Conservation (phyloP, 2,329 filamentous ascomycete genomes). For the Hymenoscyphus infarciens region DNA sequence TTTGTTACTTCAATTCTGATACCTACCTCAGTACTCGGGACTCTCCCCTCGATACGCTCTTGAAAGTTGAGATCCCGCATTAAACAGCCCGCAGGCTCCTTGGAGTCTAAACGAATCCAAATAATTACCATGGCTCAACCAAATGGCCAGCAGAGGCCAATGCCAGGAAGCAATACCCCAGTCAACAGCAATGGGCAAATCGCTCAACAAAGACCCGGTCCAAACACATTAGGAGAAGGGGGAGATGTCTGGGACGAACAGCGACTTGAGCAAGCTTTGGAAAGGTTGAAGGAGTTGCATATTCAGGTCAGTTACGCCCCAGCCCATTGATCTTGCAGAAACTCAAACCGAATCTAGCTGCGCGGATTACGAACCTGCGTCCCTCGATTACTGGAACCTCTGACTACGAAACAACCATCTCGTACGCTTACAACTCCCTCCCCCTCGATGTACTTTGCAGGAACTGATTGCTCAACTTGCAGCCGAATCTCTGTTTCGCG, state of each 20-base stretch:
- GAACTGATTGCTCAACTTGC: neutral
- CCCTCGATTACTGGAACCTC: slow-evolving; percentile 49
- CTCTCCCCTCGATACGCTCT: neutral
- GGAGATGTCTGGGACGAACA: slow-evolving; percentile 35
- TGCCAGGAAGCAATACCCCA: neutral
- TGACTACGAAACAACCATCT: slow-evolving; percentile 47
- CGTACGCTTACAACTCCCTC: slow-evolving; percentile 41
- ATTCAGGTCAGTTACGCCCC: slow-evolving; percentile 31
- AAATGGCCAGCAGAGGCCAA: slow-evolving; percentile 7
- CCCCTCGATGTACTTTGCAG: neutral
- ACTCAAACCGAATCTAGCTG: slow-evolving; percentile 37
- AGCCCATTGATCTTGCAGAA: slow-evolving; percentile 3
- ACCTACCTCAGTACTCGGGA: neutral
- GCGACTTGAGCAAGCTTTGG: slow-evolving; percentile 32
- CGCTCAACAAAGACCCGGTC: neutral
- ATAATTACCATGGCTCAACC: slow-evolving; percentile 6
- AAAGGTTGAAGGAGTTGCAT: slow-evolving; percentile 36
- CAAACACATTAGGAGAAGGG: neutral
- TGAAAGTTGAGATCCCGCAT: neutral
- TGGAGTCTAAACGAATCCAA: neutral
- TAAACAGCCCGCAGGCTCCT: neutral
- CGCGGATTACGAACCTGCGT: slow-evolving; percentile 47
- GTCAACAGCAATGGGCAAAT: slow-evolving; percentile 12
- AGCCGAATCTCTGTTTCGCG: slow-evolving; percentile 50
- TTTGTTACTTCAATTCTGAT: neutral